Conservation (phyloP, 1,284 basidiomycete genomes). For the Heliocybe sulcata region DNA sequence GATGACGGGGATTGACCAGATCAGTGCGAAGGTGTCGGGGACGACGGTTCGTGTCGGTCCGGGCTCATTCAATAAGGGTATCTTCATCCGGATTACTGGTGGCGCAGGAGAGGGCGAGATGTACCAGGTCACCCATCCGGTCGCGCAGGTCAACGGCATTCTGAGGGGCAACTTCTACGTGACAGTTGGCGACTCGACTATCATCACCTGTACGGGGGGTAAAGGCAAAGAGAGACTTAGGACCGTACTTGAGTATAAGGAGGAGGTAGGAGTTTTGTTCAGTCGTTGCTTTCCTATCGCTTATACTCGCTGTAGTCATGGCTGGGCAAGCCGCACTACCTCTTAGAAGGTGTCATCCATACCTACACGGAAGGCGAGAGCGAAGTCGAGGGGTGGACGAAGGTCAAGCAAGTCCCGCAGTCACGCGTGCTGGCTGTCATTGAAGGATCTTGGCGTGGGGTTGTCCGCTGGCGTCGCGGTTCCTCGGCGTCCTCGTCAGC, state of each 20-base stretch:
- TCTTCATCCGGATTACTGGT: slow-evolving; percentile 73
- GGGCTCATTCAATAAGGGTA: slow-evolving; percentile 81
- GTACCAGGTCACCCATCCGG: slow-evolving; percentile 88
- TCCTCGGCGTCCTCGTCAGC: slow-evolving; percentile 35
- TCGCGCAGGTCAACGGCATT: slow-evolving; percentile 88
- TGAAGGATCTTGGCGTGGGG: slow-evolving; percentile 85
- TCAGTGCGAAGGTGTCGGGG: slow-evolving; percentile 84
- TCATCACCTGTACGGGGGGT: slow-evolving; percentile 77
- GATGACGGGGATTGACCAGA: slow-evolving; percentile 83
- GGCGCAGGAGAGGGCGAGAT: slow-evolving; percentile 76
- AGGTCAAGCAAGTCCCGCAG: slow-evolving; percentile 84
- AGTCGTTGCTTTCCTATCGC: neutral
- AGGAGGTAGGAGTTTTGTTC: slow-evolving; percentile 60
- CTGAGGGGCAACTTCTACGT: slow-evolving; percentile 88
- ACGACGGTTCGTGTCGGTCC: slow-evolving; percentile 80
- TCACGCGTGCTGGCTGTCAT: slow-evolving; percentile 75
- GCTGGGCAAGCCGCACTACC: slow-evolving; percentile 85
- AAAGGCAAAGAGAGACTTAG: slow-evolving; percentile 59
- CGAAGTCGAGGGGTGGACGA: slow-evolving; percentile 74
- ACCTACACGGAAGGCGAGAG: slow-evolving; percentile 58
- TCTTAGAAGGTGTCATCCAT: slow-evolving; percentile 88
- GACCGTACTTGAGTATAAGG: slow-evolving; percentile 90
- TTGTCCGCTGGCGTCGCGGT: slow-evolving; percentile 75
- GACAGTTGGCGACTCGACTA: slow-evolving; percentile 75
- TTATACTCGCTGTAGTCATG: slow-evolving; percentile 55